phyloP scores from a whole-genome alignment of 495 filamentous ascomycete genomes.

The Aspergillus steynii region DNA sequence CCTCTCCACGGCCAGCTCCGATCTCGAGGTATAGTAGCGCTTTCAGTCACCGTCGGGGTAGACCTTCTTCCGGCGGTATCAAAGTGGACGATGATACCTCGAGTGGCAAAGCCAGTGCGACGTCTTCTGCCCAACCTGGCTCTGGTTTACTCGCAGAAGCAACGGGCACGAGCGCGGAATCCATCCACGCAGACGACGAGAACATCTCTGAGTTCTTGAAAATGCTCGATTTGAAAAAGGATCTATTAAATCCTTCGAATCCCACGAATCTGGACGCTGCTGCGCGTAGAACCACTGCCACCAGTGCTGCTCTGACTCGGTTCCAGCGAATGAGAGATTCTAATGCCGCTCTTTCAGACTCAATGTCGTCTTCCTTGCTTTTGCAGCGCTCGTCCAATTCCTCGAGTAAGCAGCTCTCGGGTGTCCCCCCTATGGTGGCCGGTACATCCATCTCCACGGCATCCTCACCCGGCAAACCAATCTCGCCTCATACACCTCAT shows the following conservation, averaged over 20 bases:
- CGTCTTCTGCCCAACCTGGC: slow-evolving; percentile 84
- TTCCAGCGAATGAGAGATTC: slow-evolving; percentile 86
- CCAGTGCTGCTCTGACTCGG: slow-evolving; percentile 66
- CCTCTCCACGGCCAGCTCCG: slow-evolving; percentile 73
- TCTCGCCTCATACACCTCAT: slow-evolving; percentile 92
- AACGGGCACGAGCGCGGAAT: slow-evolving; percentile 71
- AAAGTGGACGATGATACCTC: slow-evolving; percentile 85
- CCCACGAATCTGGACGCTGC: slow-evolving; percentile 57
- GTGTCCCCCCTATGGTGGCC: slow-evolving; percentile 79
- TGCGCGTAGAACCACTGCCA: slow-evolving; percentile 56
- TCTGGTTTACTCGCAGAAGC: slow-evolving; percentile 80
- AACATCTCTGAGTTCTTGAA: slow-evolving; percentile 92
- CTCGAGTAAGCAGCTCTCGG: slow-evolving; percentile 80
- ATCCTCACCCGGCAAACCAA: slow-evolving; percentile 86
- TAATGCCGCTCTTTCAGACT: slow-evolving; percentile 81
- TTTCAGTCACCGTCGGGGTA: slow-evolving; percentile 79
- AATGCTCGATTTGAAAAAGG: slow-evolving; percentile 77
- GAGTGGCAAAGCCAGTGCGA: slow-evolving; percentile 82
- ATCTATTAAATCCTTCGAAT: slow-evolving; percentile 65
- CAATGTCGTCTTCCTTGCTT: slow-evolving; percentile 80
- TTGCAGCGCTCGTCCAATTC: slow-evolving; percentile 80
- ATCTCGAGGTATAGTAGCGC: slow-evolving; percentile 76
- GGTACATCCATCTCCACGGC: slow-evolving; percentile 80
- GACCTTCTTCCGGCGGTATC: slow-evolving; percentile 70
- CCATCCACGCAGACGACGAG: slow-evolving; percentile 82